Evolutionary conservation across 2,329 filamentous ascomycete species (phyloP).

Genomic region (Fusarium austroafricanum): DNA sequence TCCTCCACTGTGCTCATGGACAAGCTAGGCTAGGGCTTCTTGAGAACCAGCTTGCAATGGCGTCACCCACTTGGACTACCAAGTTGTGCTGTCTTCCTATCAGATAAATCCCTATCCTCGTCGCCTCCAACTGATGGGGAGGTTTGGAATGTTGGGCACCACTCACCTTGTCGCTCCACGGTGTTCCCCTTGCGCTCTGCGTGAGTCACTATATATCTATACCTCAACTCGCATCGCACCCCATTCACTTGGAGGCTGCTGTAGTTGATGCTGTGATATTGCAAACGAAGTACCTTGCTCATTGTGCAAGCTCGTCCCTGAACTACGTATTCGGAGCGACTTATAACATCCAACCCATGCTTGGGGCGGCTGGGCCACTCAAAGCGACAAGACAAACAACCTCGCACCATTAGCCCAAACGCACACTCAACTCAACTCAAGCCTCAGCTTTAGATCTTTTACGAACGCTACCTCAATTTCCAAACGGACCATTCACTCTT

Average conservation of each 20-base stretch:
- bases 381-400: constrained; percentile 37
- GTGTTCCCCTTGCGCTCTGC: constrained; percentile 45
- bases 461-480: constrained; percentile 11
- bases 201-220: constrained; percentile 46
- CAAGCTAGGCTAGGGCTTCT: constrained; percentile 10
- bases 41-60: constrained; percentile 37
- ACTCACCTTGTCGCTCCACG: constrained; percentile 40
- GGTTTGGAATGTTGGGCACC: constrained; percentile 44
- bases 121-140: constrained; percentile 34
- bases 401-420: constrained; percentile 26
- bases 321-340: constrained; percentile 27
- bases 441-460: constrained; percentile 8
- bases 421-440: constrained; percentile 17
- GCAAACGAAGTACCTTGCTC: constrained; percentile 1
- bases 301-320: constrained; percentile 33
- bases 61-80: constrained; percentile 40
- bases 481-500: constrained; percentile 26
- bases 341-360: constrained; percentile 34
- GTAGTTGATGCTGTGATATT: constrained; percentile 32
- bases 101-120: constrained; percentile 38
- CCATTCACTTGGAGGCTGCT: constrained; percentile 46
- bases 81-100: constrained; percentile 30
- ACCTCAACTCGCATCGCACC: constrained; percentile 30
- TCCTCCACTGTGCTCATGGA: constrained; percentile 9
- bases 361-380: constrained; percentile 43